These are phyloP conservation scores for Ascocoryne sarcoides DNA, from an alignment of 2,329 filamentous ascomycete genomes.

Conservation along the genomic window DNA sequence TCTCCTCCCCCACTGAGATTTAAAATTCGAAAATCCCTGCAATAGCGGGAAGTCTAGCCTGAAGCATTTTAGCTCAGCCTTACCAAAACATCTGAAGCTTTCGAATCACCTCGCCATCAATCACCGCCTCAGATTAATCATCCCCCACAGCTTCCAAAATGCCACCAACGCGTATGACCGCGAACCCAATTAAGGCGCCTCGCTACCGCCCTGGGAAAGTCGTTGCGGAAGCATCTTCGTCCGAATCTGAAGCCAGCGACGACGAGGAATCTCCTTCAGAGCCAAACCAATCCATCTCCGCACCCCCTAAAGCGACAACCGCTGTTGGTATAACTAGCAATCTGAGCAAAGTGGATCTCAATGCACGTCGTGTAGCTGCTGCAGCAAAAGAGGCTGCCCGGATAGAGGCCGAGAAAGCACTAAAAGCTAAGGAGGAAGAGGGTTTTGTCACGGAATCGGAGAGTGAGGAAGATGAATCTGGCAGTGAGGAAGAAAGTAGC, in stretches of 20 bases:
- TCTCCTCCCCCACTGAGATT: no score
- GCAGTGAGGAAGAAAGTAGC: conserved; percentile 21
- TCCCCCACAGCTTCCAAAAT: conserved; percentile 27
- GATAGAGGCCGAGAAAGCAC: conserved; percentile 36
- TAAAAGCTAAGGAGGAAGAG: conserved; percentile 41
- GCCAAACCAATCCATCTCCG: conserved; percentile 33
- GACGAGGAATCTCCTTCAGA: conserved; percentile 32
- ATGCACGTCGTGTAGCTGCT: conserved; percentile 37
- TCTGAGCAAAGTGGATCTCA: conserved; percentile 44
- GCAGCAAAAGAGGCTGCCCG: conserved; percentile 40
- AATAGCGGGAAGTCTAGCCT: conserved; percentile 10
- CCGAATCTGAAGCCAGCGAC: conserved; percentile 43
- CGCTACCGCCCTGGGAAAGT: conserved; percentile 83
- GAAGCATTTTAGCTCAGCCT: conserved; percentile 16
- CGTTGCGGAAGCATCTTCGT: conserved; percentile 38
- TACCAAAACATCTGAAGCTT: conserved; percentile 5
- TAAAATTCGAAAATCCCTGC: no score
- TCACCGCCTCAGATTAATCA: background rate
- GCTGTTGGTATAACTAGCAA: conserved; percentile 48
- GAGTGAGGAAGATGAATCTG: conserved; percentile 28
- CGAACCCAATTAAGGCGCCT: conserved; percentile 71
- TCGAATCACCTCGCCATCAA: background rate
- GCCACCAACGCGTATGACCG: conserved; percentile 84
- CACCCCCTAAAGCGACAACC: conserved; percentile 48
- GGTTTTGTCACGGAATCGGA: conserved; percentile 49